These are phyloP conservation scores for Auriculariales sp. DNA, from an alignment of 768 basidiomycete genomes.

Conservation along the genomic window DNA sequence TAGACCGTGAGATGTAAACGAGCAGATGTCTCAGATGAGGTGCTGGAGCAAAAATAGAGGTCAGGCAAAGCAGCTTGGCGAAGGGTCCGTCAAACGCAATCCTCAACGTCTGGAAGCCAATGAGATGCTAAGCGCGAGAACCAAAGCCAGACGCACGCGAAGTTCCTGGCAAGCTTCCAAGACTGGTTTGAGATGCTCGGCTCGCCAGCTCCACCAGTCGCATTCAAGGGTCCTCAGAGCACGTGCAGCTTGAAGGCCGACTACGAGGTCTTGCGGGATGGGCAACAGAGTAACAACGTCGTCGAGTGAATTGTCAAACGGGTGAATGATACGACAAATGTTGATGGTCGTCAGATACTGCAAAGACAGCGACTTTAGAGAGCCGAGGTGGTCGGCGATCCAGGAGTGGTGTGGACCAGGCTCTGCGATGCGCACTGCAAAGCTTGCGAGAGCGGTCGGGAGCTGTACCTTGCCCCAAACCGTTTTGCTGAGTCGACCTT, in stretches of 20 bases:
- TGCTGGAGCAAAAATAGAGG: constrained; percentile 17
- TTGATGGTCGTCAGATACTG: constrained; percentile 13
- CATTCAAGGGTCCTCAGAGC: constrained; percentile 18
- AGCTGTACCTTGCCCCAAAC: constrained; percentile 20
- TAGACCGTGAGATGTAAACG: constrained; percentile 16
- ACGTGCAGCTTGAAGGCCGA: constrained; percentile 13
- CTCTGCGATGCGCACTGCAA: constrained; percentile 18
- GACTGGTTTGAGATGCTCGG: constrained; percentile 18
- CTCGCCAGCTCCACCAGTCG: constrained; percentile 24
- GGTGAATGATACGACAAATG: constrained; percentile 14
- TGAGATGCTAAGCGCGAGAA: constrained; percentile 2
- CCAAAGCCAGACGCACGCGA: constrained; percentile 12
- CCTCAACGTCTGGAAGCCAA: constrained; percentile 13
- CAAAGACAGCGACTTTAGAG: constrained; percentile 18
- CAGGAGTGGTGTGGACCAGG: constrained; percentile 24
- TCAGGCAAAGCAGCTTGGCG: constrained; percentile 19
- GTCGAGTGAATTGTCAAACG: constrained; percentile 14
- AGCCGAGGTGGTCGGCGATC: constrained; percentile 24
- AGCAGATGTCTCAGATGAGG: constrained; percentile 17
- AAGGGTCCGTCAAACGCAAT: constrained; percentile 23
- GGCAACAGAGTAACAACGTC: constrained; percentile 16
- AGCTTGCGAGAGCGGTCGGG: constrained; percentile 14
- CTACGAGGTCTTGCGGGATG: constrained; percentile 19
- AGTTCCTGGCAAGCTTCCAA: constrained; percentile 20
- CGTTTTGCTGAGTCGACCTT: constrained; percentile 21